Base-by-base conservation (phyloP, 371 early-diverging fungal genomes). In the Entomophthora muscae region DNA sequence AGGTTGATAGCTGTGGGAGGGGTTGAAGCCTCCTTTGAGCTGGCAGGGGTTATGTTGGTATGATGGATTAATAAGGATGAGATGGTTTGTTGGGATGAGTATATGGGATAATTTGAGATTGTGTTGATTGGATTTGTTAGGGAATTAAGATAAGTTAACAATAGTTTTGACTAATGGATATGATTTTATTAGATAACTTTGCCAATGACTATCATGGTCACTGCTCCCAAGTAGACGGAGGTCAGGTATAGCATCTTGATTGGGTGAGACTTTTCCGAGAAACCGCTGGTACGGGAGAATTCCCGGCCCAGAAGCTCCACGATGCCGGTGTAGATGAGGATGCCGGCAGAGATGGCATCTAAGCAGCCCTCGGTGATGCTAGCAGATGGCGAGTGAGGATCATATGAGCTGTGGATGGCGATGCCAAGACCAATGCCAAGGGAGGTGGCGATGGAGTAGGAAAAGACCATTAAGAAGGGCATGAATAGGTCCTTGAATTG, bases 401-500 rank as follows among this genome's bases (percentile, higher is more conserved):
- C 76, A 71, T 83, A 85, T 3, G 76, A 65, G 32, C 76, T 67
- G 23, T 73, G 79, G 42, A 89, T 71, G 29, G 75, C 82, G 64
- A 91, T 75, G 32, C 91, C 91, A 65, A 91, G 79, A 5, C 77
- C 83, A 63, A 83, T 73, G 29, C 92, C 91, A n/a, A 87, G 29
- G 0, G 93, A 90, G 1, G 91, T 89, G 56, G 85, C 81, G 32
- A 71, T n/a, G 1, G 76, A 71, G 61, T 73, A 78, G 30, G 72
- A 65, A 0, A 66, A 10, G 1, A 72, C 76, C 74, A 81, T 70
- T 0, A 68, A 31, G 10, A 74, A 12, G 21, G 79, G 78, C 29
- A 72, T 69, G 55, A 62, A 64, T 54, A 67, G 61, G 22, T 59
- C 61, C 13, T 64, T 66, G n/a, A 64, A 56, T 10, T 26, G 23